Percentiles rank a stretch among this genome's conserved stretches.
Evolutionary conservation across 202 grass and related monocot species (phyloP).

Genomic region (Panicum hallii): DNA sequence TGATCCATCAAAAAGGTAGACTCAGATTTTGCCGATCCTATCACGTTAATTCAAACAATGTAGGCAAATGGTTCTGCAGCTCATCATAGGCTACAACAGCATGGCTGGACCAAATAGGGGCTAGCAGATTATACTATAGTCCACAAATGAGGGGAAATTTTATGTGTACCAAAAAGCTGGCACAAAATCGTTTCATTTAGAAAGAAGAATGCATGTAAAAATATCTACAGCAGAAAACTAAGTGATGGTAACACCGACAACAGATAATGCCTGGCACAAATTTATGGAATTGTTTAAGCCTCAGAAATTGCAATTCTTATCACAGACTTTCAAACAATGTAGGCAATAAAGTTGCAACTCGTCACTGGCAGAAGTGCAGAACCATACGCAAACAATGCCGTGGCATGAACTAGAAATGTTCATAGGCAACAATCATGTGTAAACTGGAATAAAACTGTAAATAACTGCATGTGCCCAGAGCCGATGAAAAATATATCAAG

Average conservation of each 20-base stretch:
- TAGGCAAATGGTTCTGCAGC: conserved; percentile 39
- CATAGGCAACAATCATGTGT: not conserved
- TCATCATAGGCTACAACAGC: conserved; percentile 16
- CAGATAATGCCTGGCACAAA: not conserved
- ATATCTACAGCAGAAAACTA: not conserved
- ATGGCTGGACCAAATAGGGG: not conserved
- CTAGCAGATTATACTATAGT: not conserved
- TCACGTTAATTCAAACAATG: conserved; percentile 39
- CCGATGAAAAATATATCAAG: not conserved
- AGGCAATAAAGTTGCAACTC: conserved; percentile 43
- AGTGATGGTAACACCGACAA: not conserved
- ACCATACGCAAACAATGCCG: not conserved
- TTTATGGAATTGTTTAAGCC: conserved; percentile 7
- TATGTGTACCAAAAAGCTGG: too few relatives aligned
- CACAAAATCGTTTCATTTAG: not conserved
- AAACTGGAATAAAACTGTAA: not conserved
- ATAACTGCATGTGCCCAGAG: not conserved
- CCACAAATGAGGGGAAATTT: not conserved
- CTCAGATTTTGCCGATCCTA: conserved; percentile 40
- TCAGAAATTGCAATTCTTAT: conserved; percentile 43
- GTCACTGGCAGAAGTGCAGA: conserved; percentile 24
- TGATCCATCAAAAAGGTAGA: not conserved
- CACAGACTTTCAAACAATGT: conserved; percentile 45
- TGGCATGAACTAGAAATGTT: not conserved
- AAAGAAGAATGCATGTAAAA: not conserved